Conservation (phyloP, 495 filamentous ascomycete species). For the Penicillium robsamsonii region DNA sequence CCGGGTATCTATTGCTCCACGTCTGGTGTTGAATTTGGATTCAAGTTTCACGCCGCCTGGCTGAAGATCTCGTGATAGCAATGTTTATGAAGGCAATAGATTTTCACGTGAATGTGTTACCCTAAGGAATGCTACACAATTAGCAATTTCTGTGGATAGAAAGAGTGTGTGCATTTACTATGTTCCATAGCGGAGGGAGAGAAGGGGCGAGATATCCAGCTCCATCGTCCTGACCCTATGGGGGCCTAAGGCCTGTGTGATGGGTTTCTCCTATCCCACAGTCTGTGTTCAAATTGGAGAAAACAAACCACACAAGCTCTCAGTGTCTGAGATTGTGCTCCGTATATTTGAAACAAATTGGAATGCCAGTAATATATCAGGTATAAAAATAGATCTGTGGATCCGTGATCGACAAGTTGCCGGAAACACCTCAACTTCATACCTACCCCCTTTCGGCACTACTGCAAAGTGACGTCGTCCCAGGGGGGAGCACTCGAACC, state of each 20-base stretch:
- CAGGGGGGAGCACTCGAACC: background rate
- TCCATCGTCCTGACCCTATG: too few species aligned
- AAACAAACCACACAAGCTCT: background rate
- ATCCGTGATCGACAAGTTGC: constrained; percentile 8
- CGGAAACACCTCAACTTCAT: constrained; percentile 1
- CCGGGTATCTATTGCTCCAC: background rate
- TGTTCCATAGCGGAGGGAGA: too few species aligned
- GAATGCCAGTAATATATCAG: background rate
- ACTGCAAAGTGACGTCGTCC: constrained; percentile 18
- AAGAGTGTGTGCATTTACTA: too few species aligned
- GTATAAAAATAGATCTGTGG: constrained; percentile 5
- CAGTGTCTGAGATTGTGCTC: background rate
- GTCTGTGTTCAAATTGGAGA: background rate
- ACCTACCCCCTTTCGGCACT: constrained; percentile 6
- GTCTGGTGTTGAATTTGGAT: background rate
- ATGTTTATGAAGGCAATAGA: background rate
- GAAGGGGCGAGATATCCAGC: too few species aligned
- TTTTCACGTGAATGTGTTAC: background rate
- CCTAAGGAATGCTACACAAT: too few species aligned
- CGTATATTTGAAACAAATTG: background rate
- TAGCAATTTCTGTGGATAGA: too few species aligned
- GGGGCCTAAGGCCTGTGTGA: background rate
- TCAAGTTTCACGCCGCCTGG: background rate
- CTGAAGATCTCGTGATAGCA: background rate
- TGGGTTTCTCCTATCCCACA: background rate